phyloP scores from a whole-genome alignment of 2,329 filamentous ascomycete genomes.

The Colletotrichum tanaceti region DNA sequence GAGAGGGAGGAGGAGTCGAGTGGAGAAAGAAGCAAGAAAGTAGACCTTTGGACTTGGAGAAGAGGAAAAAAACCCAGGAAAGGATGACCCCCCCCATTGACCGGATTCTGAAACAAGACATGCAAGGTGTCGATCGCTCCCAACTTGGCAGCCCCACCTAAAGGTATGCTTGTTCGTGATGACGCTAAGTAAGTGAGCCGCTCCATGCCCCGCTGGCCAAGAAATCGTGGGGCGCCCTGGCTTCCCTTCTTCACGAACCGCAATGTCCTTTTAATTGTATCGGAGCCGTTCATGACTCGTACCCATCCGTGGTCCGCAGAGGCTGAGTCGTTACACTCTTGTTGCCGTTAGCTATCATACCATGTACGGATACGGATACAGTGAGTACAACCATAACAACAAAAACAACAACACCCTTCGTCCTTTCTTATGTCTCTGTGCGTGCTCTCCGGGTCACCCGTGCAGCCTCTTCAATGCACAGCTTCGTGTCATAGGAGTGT shows the following conservation, averaged over 20 bases:
- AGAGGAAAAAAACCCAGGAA: not conserved
- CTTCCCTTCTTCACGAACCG: slow-evolving; percentile 3
- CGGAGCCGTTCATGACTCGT: slow-evolving; percentile 30
- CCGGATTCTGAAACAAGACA: slow-evolving; percentile 34
- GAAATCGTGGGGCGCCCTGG: slow-evolving; percentile 16
- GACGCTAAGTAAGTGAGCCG: slow-evolving; percentile 23
- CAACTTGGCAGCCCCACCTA: slow-evolving; percentile 7
- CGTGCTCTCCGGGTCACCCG: not conserved
- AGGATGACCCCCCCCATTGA: slow-evolving; percentile 2
- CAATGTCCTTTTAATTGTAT: slow-evolving; percentile 33
- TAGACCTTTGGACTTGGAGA: too few relatives aligned
- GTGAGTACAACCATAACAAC: too few relatives aligned
- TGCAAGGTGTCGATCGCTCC: slow-evolving; percentile 25
- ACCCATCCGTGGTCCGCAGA: not conserved
- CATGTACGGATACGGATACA: too few relatives aligned
- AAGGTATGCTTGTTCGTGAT: not conserved
- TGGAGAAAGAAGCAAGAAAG: too few relatives aligned
- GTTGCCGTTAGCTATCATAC: too few relatives aligned
- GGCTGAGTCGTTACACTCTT: not conserved
- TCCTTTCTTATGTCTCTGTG: too few relatives aligned
- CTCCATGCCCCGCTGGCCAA: slow-evolving; percentile 6
- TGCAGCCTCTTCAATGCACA: slow-evolving; percentile 14
- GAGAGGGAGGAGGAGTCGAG: too few relatives aligned
- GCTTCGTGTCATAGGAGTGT: not conserved
- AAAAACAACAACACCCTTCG: too few relatives aligned